A percentile compares a stretch with the other conserved stretches of the same genome.
Evolutionary conservation across 106 monocot genomes (phyloP).

Genomic region (Narthecium ossifragum): DNA sequence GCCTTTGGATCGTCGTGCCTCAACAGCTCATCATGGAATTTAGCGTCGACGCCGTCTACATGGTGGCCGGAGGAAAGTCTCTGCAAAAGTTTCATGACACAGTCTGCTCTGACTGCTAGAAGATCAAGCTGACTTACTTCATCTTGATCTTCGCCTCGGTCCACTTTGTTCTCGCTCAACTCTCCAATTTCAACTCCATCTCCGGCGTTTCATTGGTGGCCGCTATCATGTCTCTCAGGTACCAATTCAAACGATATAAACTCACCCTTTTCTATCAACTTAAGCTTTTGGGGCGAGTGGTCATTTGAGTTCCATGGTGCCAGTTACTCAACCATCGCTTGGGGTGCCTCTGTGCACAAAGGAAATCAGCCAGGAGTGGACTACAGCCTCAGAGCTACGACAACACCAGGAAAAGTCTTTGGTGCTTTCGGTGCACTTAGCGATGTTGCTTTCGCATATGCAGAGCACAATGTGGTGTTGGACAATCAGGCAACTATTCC

Average conservation of each 20-base stretch:
- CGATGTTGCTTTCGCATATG: slow-evolving; percentile 36
- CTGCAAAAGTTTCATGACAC: slow-evolving; percentile 17
- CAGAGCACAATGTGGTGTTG: slow-evolving; percentile 46
- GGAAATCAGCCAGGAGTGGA: slow-evolving; percentile 19
- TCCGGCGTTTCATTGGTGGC: slow-evolving; percentile 18
- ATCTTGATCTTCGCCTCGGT: too few relatives aligned
- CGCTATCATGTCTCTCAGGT: slow-evolving; percentile 24
- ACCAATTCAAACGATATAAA: too few relatives aligned
- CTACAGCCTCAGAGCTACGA: slow-evolving; percentile 3
- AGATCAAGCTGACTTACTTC: slow-evolving; percentile 12
- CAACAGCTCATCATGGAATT: slow-evolving; percentile 17
- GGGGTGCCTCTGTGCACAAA: slow-evolving; percentile 29
- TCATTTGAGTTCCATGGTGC: too few relatives aligned
- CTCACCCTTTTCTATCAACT: too few relatives aligned
- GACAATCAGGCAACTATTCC: too few relatives aligned
- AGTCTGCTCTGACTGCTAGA: slow-evolving; percentile 5
- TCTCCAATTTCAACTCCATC: slow-evolving; percentile 22
- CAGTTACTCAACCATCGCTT: slow-evolving; percentile 51
- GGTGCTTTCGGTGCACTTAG: slow-evolving; percentile 30
- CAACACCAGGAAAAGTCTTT: slow-evolving; percentile 16
- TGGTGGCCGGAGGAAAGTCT: slow-evolving; percentile 18
- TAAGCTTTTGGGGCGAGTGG: too few relatives aligned
- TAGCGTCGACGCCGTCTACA: slow-evolving; percentile 12
- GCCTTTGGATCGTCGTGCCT: too few relatives aligned
- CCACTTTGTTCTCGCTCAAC: too few relatives aligned